These are phyloP conservation scores for Venturia nashicola DNA, from an alignment of 2,329 filamentous ascomycete genomes.

Conservation along the genomic window DNA sequence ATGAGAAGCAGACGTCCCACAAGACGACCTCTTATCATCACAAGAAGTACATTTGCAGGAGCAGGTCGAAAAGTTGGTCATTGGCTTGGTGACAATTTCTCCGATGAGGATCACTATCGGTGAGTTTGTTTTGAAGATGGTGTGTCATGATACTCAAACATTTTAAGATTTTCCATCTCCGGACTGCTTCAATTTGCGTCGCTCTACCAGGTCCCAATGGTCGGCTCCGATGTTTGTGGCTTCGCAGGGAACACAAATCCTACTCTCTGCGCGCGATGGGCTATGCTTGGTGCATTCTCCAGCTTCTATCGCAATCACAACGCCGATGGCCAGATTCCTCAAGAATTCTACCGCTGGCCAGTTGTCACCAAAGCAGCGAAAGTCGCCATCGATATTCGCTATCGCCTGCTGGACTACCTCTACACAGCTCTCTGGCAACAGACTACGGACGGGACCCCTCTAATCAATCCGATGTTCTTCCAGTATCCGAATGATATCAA, in stretches of 20 bases:
- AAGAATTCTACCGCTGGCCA: slow-evolving; percentile 64
- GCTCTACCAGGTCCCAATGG: slow-evolving; percentile 36
- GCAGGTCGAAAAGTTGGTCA: slow-evolving; percentile 49
- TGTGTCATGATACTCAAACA: not conserved
- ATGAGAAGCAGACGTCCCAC: slow-evolving; percentile 54
- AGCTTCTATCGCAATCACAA: slow-evolving; percentile 71
- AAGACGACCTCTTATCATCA: slow-evolving; percentile 59
- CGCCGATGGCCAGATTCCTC: slow-evolving; percentile 36
- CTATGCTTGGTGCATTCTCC: slow-evolving; percentile 57
- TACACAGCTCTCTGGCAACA: slow-evolving; percentile 59
- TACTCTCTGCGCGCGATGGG: slow-evolving; percentile 64
- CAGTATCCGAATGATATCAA: slow-evolving; percentile 48
- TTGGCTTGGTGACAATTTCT: slow-evolving; percentile 47
- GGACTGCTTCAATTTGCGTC: slow-evolving; percentile 34
- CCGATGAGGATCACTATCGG: slow-evolving; percentile 31
- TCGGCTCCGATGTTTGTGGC: slow-evolving; percentile 59
- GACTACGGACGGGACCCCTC: slow-evolving; percentile 47
- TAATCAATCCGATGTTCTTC: slow-evolving; percentile 61
- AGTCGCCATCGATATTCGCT: slow-evolving; percentile 60
- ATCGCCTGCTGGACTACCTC: slow-evolving; percentile 65
- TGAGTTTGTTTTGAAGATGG: not conserved
- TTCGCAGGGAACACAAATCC: slow-evolving; percentile 57
- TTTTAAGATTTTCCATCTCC: slow-evolving; percentile 22
- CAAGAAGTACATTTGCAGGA: slow-evolving; percentile 63
- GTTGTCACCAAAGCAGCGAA: slow-evolving; percentile 50